Percentiles rank a stretch among this genome's conserved stretches.
These are phyloP conservation scores for barley (Hordeum vulgare) DNA, from an alignment of 176 grass and related monocot genomes.

Conservation along the genomic window DNA sequence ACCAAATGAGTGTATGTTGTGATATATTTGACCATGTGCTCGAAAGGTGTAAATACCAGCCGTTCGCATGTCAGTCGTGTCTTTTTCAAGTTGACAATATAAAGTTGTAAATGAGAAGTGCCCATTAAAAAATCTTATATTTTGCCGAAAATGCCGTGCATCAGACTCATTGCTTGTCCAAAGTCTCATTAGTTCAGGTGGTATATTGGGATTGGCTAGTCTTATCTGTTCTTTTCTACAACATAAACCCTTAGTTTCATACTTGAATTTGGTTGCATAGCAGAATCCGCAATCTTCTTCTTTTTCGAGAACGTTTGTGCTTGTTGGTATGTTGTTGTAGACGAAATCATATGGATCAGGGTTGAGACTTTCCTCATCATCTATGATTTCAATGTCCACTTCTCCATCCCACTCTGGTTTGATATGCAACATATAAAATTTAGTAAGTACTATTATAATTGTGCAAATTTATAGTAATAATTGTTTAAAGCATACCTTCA, in stretches of 20 bases:
- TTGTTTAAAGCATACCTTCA: too few relatives aligned
- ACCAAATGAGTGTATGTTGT: not conserved
- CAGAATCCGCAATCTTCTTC: not conserved
- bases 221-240: too few relatives aligned
- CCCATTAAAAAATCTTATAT: too few relatives aligned
- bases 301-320: not conserved
- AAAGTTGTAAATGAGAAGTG: not conserved
- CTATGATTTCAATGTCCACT: too few relatives aligned
- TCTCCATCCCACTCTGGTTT: too few relatives aligned
- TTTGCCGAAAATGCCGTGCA: not conserved
- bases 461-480: too few relatives aligned
- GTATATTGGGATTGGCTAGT: too few relatives aligned
- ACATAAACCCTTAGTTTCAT: too few relatives aligned
- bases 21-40: not conserved
- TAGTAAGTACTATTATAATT: not conserved
- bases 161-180: not conserved
- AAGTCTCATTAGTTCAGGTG: not conserved
- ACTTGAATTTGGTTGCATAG: too few relatives aligned
- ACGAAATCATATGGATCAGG: not conserved
- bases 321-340: not conserved
- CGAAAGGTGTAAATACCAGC: not conserved
- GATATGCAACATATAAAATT: not conserved
- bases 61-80: not conserved
- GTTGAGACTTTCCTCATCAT: not conserved
- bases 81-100: not conserved